Base-by-base conservation (phyloP, 2,329 filamentous ascomycete species). In the Apiospora hydei region DNA sequence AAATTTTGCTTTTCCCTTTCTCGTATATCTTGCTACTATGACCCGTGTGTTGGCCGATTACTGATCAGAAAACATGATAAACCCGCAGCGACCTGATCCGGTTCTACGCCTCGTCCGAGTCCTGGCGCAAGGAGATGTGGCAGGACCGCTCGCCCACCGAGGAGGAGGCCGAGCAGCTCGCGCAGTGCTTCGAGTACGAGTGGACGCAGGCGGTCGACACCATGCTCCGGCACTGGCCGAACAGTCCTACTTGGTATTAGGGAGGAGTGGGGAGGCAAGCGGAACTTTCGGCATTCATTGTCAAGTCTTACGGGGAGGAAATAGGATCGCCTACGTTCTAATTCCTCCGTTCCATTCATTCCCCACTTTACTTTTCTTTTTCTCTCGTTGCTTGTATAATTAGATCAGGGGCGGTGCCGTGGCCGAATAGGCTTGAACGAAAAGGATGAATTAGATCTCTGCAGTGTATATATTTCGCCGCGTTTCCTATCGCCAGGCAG, bases 191-290 rank as follows among this genome's bases (percentile, higher is more conserved):
- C 78, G 85, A 88, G 75, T 84, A 84, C 34, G 92, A 94, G 80
- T 94, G 92, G 92, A 88, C 84, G 43, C 84, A 84, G 74, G 92
- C 91, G 0, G 82, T 94, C 38, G 83, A 87, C 47, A 88, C 88
- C 71, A 90, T 94, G 90, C 82, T 94, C 73, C 83, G 89, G 71
- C 91, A 94, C 78, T 94, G 92, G 93, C 83, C 88, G 13, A 82
- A 82, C 1, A 83, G 90, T 6, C 92, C 92, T 4, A 88, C 87
- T 6, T 87, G 87, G 83, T 87, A 84, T 73, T 88, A 57, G 7
- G 57, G 10, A 2, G 13, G 7, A 8, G 38, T 14, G 16, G 4
- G 14, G 21, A 0, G 41, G 14, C 7, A 10, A 26, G 10, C 34
- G 53, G 1, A 7, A 2, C 1, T 26, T 8, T 4, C 38, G 10